A percentile compares a stretch with the other conserved stretches of the same genome.
These are phyloP conservation scores for Colletotrichum sp. DNA, from an alignment of 2,329 filamentous ascomycete species.

Conservation along the genomic window DNA sequence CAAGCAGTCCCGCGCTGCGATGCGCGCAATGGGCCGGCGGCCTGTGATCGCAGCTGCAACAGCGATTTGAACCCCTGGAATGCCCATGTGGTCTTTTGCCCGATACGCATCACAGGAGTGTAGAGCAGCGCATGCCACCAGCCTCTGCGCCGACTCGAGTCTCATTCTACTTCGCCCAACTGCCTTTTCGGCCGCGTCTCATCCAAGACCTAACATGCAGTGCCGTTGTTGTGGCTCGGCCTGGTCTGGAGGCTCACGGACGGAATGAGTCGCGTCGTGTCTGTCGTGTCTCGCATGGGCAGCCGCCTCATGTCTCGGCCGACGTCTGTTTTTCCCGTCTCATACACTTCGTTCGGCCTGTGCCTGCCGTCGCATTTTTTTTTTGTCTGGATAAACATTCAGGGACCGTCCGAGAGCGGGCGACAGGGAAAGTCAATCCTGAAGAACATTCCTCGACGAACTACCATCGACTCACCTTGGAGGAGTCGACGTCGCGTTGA, in stretches of 20 bases:
- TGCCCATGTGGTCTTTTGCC: slow-evolving; percentile 11
- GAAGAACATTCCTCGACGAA: background rate
- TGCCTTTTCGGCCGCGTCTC: background rate
- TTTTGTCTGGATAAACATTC: background rate
- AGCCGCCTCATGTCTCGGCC: slow-evolving; percentile 5
- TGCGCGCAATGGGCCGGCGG: background rate
- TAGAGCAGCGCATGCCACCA: slow-evolving; percentile 6
- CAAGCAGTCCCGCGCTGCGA: background rate
- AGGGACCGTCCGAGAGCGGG: background rate
- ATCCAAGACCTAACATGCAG: slow-evolving; percentile 12
- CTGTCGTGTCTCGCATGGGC: background rate
- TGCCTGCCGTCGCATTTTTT: background rate
- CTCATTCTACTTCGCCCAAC: background rate
- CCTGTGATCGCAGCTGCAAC: background rate
- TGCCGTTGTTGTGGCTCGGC: slow-evolving; percentile 7
- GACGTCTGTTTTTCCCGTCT: background rate
- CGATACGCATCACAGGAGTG: background rate
- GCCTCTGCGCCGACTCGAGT: background rate
- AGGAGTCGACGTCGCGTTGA: background rate
- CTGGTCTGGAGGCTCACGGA: background rate
- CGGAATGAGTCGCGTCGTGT: slow-evolving; percentile 10
- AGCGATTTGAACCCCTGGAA: slow-evolving; percentile 9
- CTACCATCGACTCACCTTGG: background rate
- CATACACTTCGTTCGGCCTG: background rate
- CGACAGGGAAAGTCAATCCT: background rate